Conservation (phyloP, 768 basidiomycete genomes). For the Ramaria rubella region DNA sequence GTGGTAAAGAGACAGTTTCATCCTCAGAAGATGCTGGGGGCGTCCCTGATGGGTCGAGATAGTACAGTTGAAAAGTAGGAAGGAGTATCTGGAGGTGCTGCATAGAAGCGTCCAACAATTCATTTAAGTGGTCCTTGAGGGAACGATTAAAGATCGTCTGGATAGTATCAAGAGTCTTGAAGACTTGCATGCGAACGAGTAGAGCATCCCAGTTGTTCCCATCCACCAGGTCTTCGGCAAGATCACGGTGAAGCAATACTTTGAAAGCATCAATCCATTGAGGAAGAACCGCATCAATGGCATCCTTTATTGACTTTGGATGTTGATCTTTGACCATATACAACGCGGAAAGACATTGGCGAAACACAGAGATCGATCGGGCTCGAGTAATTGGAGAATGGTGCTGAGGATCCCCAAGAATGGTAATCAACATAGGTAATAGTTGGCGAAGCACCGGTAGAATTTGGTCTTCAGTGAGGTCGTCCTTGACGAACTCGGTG, state of each 20-base stretch:
- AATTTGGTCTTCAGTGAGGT: conserved; percentile 91
- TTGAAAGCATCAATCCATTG: conserved; percentile 91
- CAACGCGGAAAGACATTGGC: conserved; percentile 81
- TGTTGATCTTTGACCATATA: conserved; percentile 96
- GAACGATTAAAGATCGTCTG: conserved; percentile 76
- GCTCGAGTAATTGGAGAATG: conserved; percentile 80
- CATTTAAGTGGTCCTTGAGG: conserved; percentile 54
- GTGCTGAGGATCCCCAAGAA: conserved; percentile 55
- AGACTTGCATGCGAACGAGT: conserved; percentile 73
- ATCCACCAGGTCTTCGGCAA: conserved; percentile 52
- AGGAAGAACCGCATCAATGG: conserved; percentile 72
- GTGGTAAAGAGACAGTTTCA: conserved; percentile 65
- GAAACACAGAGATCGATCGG: conserved; percentile 80
- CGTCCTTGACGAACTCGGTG: conserved; percentile 88
- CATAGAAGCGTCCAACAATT: conserved; percentile 53
- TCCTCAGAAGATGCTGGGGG: conserved; percentile 68
- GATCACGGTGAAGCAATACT: conserved; percentile 60
- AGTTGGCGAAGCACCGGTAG: conserved; percentile 85
- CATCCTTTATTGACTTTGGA: conserved; percentile 79
- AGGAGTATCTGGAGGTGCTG: conserved; percentile 53
- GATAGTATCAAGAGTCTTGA: conserved; percentile 79
- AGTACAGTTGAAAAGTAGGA: conserved; percentile 55
- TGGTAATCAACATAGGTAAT: conserved; percentile 74
- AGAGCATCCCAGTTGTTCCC: conserved; percentile 74
- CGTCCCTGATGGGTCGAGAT: conserved; percentile 48